Evolutionary conservation across 2,329 filamentous ascomycete genomes (phyloP).

Genomic region (Trichoderma cornu-damae): DNA sequence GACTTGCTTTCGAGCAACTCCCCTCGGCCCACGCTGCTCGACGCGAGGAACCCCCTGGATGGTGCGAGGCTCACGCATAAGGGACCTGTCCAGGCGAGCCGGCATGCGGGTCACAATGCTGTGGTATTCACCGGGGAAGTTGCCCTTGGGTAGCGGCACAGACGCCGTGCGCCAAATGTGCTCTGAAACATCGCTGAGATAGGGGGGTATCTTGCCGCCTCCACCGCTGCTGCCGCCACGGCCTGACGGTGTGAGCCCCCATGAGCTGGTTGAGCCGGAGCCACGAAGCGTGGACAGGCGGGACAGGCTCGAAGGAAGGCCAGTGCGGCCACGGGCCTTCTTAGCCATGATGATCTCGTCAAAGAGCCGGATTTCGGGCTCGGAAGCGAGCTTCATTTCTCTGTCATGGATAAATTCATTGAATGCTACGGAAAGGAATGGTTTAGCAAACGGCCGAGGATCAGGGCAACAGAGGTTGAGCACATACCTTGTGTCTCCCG

Average conservation of each 20-base stretch:
- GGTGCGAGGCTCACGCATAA: constrained; percentile 88
- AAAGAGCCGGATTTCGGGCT: constrained; percentile 68
- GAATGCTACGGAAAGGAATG: constrained; percentile 40
- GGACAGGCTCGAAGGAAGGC: constrained; percentile 60
- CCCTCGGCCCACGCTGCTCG: constrained; percentile 46
- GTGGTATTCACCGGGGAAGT: constrained; percentile 59
- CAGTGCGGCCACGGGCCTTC: constrained; percentile 59
- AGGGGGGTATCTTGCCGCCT: constrained; percentile 47
- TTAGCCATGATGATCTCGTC: constrained; percentile 82
- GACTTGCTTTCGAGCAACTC: constrained; percentile 53
- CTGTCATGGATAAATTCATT: constrained; percentile 83
- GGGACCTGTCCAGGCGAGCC: constrained; percentile 72
- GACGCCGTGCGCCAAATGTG: constrained; percentile 72
- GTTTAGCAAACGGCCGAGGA: not conserved
- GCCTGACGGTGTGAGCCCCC: constrained; percentile 34
- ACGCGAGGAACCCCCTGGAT: constrained; percentile 79
- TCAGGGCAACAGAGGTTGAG: not conserved
- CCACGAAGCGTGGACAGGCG: constrained; percentile 56
- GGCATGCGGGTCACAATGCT: constrained; percentile 62
- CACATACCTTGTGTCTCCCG: constrained; percentile 60
- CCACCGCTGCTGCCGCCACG: constrained; percentile 23
- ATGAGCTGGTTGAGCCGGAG: constrained; percentile 45
- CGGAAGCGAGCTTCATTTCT: constrained; percentile 57
- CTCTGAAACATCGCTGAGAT: constrained; percentile 67
- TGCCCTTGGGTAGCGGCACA: constrained; percentile 55